Conservation (phyloP, 2,329 filamentous ascomycete genomes). For the Ilyonectria sp. region DNA sequence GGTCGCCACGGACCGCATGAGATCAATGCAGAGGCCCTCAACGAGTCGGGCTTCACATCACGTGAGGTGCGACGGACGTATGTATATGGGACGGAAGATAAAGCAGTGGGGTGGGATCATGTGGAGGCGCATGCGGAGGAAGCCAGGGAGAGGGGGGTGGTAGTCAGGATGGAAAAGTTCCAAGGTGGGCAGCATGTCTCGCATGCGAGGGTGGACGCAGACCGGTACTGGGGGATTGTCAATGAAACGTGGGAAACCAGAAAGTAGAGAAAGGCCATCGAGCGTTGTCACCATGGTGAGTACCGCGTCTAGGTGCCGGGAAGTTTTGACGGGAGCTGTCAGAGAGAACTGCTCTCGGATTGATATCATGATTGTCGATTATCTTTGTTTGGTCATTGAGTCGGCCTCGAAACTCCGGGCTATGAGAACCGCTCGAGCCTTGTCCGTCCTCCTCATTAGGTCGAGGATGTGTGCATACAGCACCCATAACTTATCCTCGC, state of each 20-base stretch:
- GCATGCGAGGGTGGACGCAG: slow-evolving; percentile 61
- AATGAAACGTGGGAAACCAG: slow-evolving; percentile 61
- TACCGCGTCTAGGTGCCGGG: not conserved
- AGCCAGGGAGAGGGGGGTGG: slow-evolving; percentile 57
- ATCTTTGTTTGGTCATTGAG: not conserved
- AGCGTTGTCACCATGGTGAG: not conserved
- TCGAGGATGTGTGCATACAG: not conserved
- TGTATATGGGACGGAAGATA: slow-evolving; percentile 65
- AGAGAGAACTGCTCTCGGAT: not conserved
- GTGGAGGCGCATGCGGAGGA: slow-evolving; percentile 64
- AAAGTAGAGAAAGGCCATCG: not conserved
- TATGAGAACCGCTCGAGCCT: not conserved
- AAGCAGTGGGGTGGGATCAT: slow-evolving; percentile 61
- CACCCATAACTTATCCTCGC: slow-evolving; percentile 8
- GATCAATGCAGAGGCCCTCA: slow-evolving; percentile 56
- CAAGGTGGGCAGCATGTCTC: slow-evolving; percentile 65
- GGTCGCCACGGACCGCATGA: slow-evolving; percentile 50
- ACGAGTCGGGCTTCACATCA: slow-evolving; percentile 50
- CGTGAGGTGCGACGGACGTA: slow-evolving; percentile 65
- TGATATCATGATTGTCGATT: slow-evolving; percentile 8
- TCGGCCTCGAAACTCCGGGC: not conserved
- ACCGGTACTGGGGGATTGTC: slow-evolving; percentile 67
- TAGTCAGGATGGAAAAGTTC: slow-evolving; percentile 63
- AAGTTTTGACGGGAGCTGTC: not conserved
- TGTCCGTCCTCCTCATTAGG: slow-evolving; percentile 14